phyloP scores from a whole-genome alignment of 2,329 filamentous ascomycete genomes.

The Trichophyton schoenleinii region DNA sequence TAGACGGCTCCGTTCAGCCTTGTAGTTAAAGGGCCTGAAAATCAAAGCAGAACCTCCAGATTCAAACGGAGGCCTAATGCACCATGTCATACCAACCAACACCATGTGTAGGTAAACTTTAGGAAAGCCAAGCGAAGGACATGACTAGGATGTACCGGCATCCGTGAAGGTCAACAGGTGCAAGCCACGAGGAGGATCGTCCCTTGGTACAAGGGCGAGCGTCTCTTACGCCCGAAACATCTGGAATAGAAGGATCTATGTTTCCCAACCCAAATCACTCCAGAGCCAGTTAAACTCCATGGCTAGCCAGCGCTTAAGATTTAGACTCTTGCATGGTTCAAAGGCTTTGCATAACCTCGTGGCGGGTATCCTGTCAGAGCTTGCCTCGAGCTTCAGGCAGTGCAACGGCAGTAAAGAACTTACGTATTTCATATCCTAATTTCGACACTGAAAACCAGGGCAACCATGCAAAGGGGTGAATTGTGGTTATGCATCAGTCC shows the following conservation, averaged over 20 bases:
- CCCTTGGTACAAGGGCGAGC: neutral
- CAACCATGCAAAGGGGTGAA: neutral
- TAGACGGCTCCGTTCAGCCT: neutral
- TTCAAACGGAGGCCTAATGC: neutral
- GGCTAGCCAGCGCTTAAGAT: neutral
- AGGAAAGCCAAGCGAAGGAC: neutral
- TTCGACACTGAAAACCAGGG: neutral
- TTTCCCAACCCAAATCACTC: neutral
- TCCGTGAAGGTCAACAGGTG: neutral
- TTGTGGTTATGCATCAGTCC: neutral
- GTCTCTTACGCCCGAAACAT: neutral
- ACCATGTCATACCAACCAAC: neutral
- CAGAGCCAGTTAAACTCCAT: neutral
- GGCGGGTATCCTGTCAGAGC: neutral
- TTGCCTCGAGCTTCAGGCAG: neutral
- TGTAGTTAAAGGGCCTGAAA: neutral
- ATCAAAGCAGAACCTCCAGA: neutral
- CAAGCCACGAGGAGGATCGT: slow-evolving; percentile 2
- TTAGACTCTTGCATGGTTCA: neutral
- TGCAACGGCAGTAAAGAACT: neutral
- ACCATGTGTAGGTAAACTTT: neutral
- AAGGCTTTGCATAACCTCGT: neutral
- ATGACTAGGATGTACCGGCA: neutral
- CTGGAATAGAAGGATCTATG: neutral
- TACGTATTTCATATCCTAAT: neutral